A percentile compares a stretch with the other conserved stretches of the same genome.
Conservation (phyloP, 768 basidiomycete species). For the Lactifluus pinguis region DNA sequence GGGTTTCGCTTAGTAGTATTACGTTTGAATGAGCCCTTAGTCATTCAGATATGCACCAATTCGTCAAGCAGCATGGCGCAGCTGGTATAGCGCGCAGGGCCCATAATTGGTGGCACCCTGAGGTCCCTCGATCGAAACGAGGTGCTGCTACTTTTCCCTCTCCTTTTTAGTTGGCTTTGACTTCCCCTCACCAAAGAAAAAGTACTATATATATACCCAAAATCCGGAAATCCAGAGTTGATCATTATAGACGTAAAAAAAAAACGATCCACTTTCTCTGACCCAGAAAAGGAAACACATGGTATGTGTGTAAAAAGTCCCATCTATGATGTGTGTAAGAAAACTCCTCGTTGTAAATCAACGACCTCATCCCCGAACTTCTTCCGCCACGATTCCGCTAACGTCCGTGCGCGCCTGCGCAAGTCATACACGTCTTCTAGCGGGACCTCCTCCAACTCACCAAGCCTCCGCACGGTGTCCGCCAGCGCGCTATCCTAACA, state of each 20-base stretch:
- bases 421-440: neutral
- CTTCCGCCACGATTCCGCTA: constrained; percentile 1
- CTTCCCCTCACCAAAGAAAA: no score
- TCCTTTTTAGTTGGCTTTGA: neutral
- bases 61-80: constrained; percentile 25
- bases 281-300: neutral
- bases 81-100: constrained; percentile 21
- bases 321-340: neutral
- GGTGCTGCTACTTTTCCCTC: constrained; percentile 23
- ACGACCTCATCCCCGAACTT: constrained; percentile 11
- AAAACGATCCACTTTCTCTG: neutral
- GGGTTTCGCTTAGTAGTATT: neutral
- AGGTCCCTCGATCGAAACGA: constrained; percentile 29
- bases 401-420: constrained; percentile 9
- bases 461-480: constrained; percentile 10
- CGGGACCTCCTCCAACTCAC: constrained; percentile 3
- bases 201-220: neutral
- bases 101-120: constrained; percentile 25
- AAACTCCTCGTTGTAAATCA: neutral
- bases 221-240: neutral
- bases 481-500: constrained; percentile 10
- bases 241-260: neutral
- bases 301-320: neutral
- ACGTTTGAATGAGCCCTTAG: neutral
- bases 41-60: no score